Evolutionary conservation across 2,329 filamentous ascomycete species (phyloP).

Genomic region (Periconia sp.): DNA sequence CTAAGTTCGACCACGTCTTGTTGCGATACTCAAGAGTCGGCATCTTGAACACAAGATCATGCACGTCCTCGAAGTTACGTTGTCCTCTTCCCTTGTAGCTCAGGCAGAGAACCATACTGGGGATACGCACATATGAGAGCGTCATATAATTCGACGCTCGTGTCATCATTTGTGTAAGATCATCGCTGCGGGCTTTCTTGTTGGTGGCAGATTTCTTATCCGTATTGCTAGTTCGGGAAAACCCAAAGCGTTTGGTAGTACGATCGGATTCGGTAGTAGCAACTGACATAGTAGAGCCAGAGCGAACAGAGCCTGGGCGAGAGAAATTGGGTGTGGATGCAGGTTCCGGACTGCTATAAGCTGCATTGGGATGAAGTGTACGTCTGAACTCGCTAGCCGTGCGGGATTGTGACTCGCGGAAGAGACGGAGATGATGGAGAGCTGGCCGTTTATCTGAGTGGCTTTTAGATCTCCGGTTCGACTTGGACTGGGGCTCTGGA

Average conservation of each 20-base stretch:
- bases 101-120: slow-evolving; percentile 91
- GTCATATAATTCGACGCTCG: slow-evolving; percentile 98
- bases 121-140: slow-evolving; percentile 91
- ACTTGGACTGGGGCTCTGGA: slow-evolving; percentile 50
- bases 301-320: slow-evolving; percentile 39
- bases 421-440: slow-evolving; percentile 43
- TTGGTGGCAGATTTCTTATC: slow-evolving; percentile 50
- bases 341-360: slow-evolving; percentile 16
- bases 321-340: slow-evolving; percentile 18
- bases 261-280: slow-evolving; percentile 39
- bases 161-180: slow-evolving; percentile 94
- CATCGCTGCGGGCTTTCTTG: slow-evolving; percentile 76
- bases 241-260: slow-evolving; percentile 47
- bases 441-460: slow-evolving; percentile 30
- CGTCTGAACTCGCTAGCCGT: slow-evolving; percentile 38
- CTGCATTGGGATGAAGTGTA: slow-evolving; percentile 37
- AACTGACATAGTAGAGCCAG: slow-evolving; percentile 27
- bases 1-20: slow-evolving; percentile 98
- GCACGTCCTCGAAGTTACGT: slow-evolving; percentile 94
- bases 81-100: slow-evolving; percentile 97
- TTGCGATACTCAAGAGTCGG: slow-evolving; percentile 95
- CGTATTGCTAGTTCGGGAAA: slow-evolving; percentile 3
- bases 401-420: slow-evolving; percentile 38
- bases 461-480: slow-evolving; percentile 32
- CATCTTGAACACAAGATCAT: slow-evolving; percentile 96